A percentile compares a stretch with the other conserved stretches of the same genome.
Evolutionary conservation across 768 basidiomycete genomes (phyloP).

Genomic region (Suillus subaureus): DNA sequence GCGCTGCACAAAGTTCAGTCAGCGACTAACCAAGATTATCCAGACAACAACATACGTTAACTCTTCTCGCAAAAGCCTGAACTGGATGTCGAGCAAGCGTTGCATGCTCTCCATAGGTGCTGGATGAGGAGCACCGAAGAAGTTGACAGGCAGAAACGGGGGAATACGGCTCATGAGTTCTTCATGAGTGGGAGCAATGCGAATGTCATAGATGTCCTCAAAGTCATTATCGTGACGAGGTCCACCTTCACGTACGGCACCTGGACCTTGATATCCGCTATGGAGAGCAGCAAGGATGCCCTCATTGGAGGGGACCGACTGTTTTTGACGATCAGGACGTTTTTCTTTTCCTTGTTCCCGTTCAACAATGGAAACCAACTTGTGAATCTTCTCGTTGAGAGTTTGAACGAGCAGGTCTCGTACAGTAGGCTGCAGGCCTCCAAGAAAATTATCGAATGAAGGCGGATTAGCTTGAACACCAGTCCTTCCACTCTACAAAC

Average conservation of each 20-base stretch:
- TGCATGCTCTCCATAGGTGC: slow-evolving; percentile 61
- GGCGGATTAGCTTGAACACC: slow-evolving; percentile 41
- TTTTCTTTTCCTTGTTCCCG: slow-evolving; percentile 47
- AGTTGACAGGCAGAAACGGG: slow-evolving; percentile 65
- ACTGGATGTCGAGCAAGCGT: slow-evolving; percentile 70
- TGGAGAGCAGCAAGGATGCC: slow-evolving; percentile 42
- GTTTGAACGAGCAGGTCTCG: slow-evolving; percentile 39
- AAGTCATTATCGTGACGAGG: slow-evolving; percentile 73
- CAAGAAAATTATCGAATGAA: slow-evolving; percentile 49
- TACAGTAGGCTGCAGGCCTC: slow-evolving; percentile 23
- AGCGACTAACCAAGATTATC: not conserved
- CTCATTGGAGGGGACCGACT: slow-evolving; percentile 22
- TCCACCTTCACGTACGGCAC: slow-evolving; percentile 47
- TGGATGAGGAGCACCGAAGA: slow-evolving; percentile 64
- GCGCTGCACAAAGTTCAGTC: slow-evolving; percentile 39
- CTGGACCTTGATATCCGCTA: slow-evolving; percentile 57
- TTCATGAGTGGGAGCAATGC: slow-evolving; percentile 68
- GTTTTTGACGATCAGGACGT: slow-evolving; percentile 19
- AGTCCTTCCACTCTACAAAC: slow-evolving; percentile 49
- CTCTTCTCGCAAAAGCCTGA: slow-evolving; percentile 74
- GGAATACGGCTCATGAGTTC: slow-evolving; percentile 54
- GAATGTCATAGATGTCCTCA: slow-evolving; percentile 54
- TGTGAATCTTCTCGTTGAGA: slow-evolving; percentile 34
- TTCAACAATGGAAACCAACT: slow-evolving; percentile 46
- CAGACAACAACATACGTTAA: slow-evolving; percentile 48